Conservation (phyloP, 345 rosid species). For the Ailanthus altissimus region DNA sequence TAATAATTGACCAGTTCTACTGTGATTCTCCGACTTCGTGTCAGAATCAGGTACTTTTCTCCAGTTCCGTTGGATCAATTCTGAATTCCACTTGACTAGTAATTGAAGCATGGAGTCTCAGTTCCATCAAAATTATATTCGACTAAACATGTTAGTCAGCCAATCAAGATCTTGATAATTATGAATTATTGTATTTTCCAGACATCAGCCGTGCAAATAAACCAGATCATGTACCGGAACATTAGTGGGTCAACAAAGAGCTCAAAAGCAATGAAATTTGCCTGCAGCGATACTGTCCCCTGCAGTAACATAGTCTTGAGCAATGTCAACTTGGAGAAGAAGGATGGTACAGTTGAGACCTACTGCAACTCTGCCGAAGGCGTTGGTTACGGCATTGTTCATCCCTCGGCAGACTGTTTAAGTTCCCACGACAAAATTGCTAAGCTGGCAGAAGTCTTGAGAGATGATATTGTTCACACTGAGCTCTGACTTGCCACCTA, state of each 20-base stretch:
- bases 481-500: constrained; percentile 51
- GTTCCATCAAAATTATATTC: neutral
- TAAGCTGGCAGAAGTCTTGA: constrained; percentile 19
- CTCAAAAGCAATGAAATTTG: constrained; percentile 74
- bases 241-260: constrained; percentile 78
- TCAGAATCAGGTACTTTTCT: constrained; percentile 67
- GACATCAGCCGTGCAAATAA: constrained; percentile 84
- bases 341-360: constrained; percentile 76
- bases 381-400: constrained; percentile 69
- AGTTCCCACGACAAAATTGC: constrained; percentile 58
- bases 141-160: neutral
- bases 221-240: constrained; percentile 87
- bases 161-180: constrained; percentile 12
- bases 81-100: neutral
- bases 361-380: constrained; percentile 94
- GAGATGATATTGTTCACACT: constrained; percentile 47
- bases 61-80: constrained; percentile 8
- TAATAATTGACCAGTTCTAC: constrained; percentile 94
- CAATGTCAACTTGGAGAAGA: constrained; percentile 73
- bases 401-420: constrained; percentile 92
- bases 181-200: constrained; percentile 25
- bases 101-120: neutral
- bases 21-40: constrained; percentile 86
- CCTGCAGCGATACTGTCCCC: constrained; percentile 91
- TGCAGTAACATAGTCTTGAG: constrained; percentile 77